Base-by-base conservation (phyloP, 2,329 filamentous ascomycete genomes). In the Colletotrichum simmondsii region DNA sequence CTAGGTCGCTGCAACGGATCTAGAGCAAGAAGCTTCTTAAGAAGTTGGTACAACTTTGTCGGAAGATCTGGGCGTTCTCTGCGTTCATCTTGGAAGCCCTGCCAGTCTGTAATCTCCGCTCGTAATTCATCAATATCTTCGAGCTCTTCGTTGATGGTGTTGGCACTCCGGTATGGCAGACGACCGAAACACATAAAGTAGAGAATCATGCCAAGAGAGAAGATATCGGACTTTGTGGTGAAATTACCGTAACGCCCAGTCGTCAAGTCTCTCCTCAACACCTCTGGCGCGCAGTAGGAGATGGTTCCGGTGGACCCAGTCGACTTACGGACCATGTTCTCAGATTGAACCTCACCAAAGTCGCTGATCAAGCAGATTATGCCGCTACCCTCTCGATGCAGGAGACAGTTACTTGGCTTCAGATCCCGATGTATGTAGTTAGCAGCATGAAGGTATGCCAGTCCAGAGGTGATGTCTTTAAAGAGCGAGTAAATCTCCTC, bases 401-500 rank as follows among this genome's bases (percentile, higher is more conserved):
- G 85, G 3, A 99, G 87, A 78, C 97, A 99, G 78, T 99, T 99
- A 80, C 93, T 97, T 2, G 97, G 97, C 81, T 99, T 99, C 30
- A 99, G 87, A 81, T 99, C 97, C 68, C 97, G 92, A 79, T 99
- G 97, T 32, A 99, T 97, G 81, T 98, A 99, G 76, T 95, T 96
- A 77, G 96, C 94, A 2, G 89, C 89, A 78, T 99, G 97, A 0
- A 99, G 88, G 80, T 98, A 96, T 57, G 95, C 93, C 22, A 99
- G 86, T 0, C 97, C 97, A 0, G 95, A 95, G 0, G 96, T 97
- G 74, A 99, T 96, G 79, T 99, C 97, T 78, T 93, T 94, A 86
- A 99, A 99, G 74, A 98, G 93, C 0, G 95, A 97, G 82, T 97
- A 98, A 28, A 99, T 98, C 78, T 98, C 94, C 73, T 98, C 96